Percentiles rank a stretch among this genome's conserved stretches.
These are phyloP conservation scores for Panellus pusillus DNA, from an alignment of 768 basidiomycete species.

Conservation along the genomic window DNA sequence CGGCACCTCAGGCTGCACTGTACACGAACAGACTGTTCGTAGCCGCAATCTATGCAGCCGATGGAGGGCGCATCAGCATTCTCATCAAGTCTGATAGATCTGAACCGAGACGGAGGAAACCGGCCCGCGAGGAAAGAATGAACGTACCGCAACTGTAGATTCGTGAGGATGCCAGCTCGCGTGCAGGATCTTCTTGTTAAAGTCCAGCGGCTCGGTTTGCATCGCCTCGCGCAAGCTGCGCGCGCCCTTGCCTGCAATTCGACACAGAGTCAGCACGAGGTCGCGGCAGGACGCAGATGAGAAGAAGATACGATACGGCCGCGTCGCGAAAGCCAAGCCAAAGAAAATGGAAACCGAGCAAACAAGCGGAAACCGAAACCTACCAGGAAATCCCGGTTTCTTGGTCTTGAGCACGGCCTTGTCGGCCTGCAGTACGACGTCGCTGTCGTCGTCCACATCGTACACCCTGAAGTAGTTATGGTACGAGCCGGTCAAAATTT, in stretches of 20 bases:
- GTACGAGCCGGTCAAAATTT: conserved; percentile 96
- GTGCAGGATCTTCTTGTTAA: conserved; percentile 97
- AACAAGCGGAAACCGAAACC: background rate
- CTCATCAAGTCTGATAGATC: background rate
- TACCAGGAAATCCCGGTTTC: conserved; percentile 54
- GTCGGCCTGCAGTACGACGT: conserved; percentile 95
- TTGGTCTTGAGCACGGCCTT: conserved; percentile 99
- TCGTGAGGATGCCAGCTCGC: conserved; percentile 98
- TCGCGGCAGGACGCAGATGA: too few relatives aligned
- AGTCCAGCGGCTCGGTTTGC: conserved; percentile 83
- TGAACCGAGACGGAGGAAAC: conserved; percentile 1
- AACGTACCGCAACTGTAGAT: conserved; percentile 92
- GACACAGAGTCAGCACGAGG: background rate
- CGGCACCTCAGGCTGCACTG: conserved; percentile 55
- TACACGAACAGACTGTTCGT: conserved; percentile 95
- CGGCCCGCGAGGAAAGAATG: background rate
- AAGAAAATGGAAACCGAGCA: too few relatives aligned
- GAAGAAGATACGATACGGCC: too few relatives aligned
- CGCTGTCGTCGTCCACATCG: conserved; percentile 81
- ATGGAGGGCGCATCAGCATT: background rate
- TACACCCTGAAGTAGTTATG: conserved; percentile 99
- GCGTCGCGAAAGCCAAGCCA: too few relatives aligned
- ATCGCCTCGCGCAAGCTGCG: conserved; percentile 79
- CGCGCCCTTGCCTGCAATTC: conserved; percentile 60
- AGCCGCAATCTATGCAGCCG: conserved; percentile 86